phyloP scores from a whole-genome alignment of 2,329 filamentous ascomycete species.

The Onygenales sp. region DNA sequence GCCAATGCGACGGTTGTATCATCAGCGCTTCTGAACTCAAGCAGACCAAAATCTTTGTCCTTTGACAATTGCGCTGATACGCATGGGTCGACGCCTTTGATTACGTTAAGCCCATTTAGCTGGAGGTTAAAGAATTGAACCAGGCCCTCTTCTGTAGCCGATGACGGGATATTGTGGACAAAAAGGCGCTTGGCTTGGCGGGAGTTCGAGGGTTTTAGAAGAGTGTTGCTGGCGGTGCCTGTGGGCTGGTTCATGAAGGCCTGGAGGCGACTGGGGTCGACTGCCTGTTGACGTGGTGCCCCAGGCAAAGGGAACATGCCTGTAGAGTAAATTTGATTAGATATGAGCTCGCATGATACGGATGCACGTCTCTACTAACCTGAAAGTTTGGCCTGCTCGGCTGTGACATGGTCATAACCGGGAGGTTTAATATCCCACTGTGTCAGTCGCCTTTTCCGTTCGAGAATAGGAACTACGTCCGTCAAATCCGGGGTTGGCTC shows the following conservation, averaged over 20 bases:
- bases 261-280: conserved; percentile 89
- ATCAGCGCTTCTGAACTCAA: conserved; percentile 80
- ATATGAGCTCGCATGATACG: neutral
- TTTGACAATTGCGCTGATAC: conserved; percentile 71
- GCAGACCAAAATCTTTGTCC: conserved; percentile 69
- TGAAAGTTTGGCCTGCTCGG: conserved; percentile 96
- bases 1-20: conserved; percentile 90
- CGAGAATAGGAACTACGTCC: conserved; percentile 68
- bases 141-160: conserved; percentile 65
- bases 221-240: conserved; percentile 58
- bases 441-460: conserved; percentile 84
- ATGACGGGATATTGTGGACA: conserved; percentile 68
- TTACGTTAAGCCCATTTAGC: conserved; percentile 90
- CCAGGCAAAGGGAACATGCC: conserved; percentile 98
- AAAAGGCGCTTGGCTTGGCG: conserved; percentile 90
- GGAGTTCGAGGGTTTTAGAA: conserved; percentile 84
- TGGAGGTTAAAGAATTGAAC: conserved; percentile 90
- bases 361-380: conserved; percentile 27
- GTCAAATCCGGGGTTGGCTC: conserved; percentile 95
- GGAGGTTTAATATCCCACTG: conserved; percentile 99
- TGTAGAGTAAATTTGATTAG: conserved; percentile 3
- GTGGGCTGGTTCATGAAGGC: conserved; percentile 90
- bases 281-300: conserved; percentile 85
- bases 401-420: conserved; percentile 95
- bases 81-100: conserved; percentile 76